Conservation (phyloP, 768 basidiomycete species). For the Pleurotus cornucopiae region DNA sequence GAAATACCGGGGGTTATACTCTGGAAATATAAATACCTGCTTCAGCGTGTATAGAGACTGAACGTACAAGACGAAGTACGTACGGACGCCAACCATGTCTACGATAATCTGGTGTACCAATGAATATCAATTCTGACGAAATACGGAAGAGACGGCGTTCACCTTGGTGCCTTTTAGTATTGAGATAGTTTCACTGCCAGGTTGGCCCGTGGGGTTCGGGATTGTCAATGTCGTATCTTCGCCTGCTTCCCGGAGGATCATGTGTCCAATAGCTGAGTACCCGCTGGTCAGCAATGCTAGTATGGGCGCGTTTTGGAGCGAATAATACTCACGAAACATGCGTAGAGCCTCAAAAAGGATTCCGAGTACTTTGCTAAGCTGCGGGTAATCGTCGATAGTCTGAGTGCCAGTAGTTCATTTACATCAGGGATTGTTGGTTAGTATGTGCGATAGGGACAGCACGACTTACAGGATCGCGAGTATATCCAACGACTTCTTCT, state of each 20-base stretch:
- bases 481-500: slow-evolving; percentile 27
- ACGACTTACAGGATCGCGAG: slow-evolving; percentile 28
- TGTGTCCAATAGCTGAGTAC: slow-evolving; percentile 30
- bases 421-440: background rate
- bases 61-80: slow-evolving; percentile 17
- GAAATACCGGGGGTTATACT: too few species aligned
- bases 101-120: slow-evolving; percentile 18
- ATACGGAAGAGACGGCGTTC: too few species aligned
- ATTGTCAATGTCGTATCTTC: slow-evolving; percentile 38
- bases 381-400: slow-evolving; percentile 35
- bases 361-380: slow-evolving; percentile 37
- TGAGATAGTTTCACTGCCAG: slow-evolving; percentile 30
- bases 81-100: slow-evolving; percentile 48
- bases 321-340: slow-evolving; percentile 36
- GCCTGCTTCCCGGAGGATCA: slow-evolving; percentile 37
- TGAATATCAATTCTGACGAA: too few species aligned
- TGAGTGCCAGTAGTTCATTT: slow-evolving; percentile 10
- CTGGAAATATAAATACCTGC: too few species aligned
- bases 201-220: slow-evolving; percentile 34
- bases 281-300: too few species aligned
- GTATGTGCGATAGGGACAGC: background rate
- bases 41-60: too few species aligned
- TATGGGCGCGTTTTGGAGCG: too few species aligned
- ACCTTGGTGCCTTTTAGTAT: slow-evolving; percentile 37
- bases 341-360: slow-evolving; percentile 39